Percentiles rank a stretch among this genome's conserved stretches.
phyloP scores from a whole-genome alignment of 169 alveolate genomes.

The Neospora caninum region DNA sequence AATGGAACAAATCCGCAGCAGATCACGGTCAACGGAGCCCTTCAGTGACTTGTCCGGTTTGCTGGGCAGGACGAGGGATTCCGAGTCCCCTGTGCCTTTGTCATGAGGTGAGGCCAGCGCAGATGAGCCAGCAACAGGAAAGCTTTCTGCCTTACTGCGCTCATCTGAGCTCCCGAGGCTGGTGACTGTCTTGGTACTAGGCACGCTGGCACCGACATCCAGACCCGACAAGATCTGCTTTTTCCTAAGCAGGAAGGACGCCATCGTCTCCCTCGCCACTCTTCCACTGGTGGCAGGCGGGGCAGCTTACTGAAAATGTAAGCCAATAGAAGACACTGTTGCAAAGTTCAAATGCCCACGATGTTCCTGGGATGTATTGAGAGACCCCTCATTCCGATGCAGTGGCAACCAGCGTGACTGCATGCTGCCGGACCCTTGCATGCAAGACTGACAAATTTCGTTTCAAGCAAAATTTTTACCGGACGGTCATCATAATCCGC shows the following conservation, averaged over 20 bases:
- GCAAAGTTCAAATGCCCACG: too few species aligned
- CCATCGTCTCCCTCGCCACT: neutral
- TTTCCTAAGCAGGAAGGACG: neutral
- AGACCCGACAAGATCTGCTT: conserved; percentile 34
- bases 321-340: too few species aligned
- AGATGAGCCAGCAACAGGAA: neutral
- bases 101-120: neutral
- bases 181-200: neutral
- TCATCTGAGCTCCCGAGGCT: neutral
- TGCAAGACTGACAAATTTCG: too few species aligned
- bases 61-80: neutral
- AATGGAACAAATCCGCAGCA: neutral
- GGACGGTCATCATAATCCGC: too few species aligned
- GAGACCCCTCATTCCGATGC: too few species aligned
- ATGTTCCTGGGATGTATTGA: too few species aligned
- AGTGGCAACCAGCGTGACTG: too few species aligned
- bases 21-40: conserved; percentile 34
- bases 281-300: too few species aligned
- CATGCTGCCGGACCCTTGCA: too few species aligned
- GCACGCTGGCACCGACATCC: neutral
- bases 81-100: neutral
- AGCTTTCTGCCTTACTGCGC: neutral
- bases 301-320: too few species aligned
- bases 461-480: too few species aligned
- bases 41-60: conserved; percentile 53